Evolutionary conservation across 2,329 filamentous ascomycete genomes (phyloP).

Genomic region (Chlorencoelia australis): DNA sequence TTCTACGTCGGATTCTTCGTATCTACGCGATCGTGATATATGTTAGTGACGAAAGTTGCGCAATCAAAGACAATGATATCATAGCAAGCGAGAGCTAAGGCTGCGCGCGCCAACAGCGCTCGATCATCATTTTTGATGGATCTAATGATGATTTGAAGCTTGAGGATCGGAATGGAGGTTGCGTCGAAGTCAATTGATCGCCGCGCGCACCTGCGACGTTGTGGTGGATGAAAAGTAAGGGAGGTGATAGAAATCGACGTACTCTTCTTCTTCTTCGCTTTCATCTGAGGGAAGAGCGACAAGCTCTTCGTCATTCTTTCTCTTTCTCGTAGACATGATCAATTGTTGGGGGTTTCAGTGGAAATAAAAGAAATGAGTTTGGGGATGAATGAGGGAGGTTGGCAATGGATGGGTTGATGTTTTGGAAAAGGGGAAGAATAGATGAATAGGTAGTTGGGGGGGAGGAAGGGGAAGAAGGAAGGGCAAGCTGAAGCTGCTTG

Average conservation of each 20-base stretch:
- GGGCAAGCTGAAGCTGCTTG: too few relatives aligned
- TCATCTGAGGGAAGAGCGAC: conserved; percentile 10
- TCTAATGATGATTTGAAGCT: too few relatives aligned
- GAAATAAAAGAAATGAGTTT: background rate
- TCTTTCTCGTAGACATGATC: conserved; percentile 14
- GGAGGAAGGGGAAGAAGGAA: too few relatives aligned
- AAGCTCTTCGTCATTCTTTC: conserved; percentile 13
- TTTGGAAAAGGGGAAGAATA: background rate
- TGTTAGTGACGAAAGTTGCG: background rate
- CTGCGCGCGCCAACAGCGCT: background rate
- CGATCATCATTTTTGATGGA: too few relatives aligned
- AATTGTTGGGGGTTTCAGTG: background rate
- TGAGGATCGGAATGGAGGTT: too few relatives aligned
- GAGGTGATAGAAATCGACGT: background rate
- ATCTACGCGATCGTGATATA: too few relatives aligned
- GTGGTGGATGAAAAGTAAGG: background rate
- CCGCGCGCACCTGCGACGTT: too few relatives aligned
- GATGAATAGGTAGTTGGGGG: background rate
- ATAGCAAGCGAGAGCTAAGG: background rate
- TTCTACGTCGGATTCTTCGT: conserved; percentile 3
- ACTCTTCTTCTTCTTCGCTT: conserved; percentile 13
- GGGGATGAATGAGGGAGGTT: background rate
- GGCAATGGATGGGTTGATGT: background rate
- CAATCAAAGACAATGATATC: background rate
- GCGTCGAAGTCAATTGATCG: too few relatives aligned